Conservation (phyloP, 768 basidiomycete genomes). For the Amanita inopinata region DNA sequence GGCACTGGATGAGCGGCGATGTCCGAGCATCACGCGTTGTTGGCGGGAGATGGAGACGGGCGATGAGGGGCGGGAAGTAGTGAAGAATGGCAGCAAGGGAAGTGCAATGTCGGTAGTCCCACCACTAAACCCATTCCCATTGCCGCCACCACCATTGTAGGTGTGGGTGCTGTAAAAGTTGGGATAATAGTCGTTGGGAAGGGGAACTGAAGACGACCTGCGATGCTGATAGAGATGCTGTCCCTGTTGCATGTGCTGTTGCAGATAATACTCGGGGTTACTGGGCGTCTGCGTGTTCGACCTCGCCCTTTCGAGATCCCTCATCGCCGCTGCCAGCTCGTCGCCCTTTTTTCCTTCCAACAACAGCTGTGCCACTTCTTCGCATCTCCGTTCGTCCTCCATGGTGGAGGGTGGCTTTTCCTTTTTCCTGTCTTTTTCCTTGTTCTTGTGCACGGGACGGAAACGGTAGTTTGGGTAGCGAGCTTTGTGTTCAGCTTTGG, state of each 20-base stretch:
- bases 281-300: conserved; percentile 11
- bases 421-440: conserved; percentile 33
- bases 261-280: conserved; percentile 8
- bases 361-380: conserved; percentile 53
- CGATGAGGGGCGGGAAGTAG: conserved; percentile 32
- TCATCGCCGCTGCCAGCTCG: conserved; percentile 51
- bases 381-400: conserved; percentile 59
- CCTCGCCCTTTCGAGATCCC: conserved; percentile 36
- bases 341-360: conserved; percentile 65
- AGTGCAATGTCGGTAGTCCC: conserved; percentile 29
- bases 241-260: conserved; percentile 9
- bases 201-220: conserved; percentile 55
- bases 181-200: conserved; percentile 31
- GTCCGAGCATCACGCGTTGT: conserved; percentile 30
- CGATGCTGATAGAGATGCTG: conserved; percentile 30
- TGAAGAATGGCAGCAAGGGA: conserved; percentile 33
- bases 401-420: conserved; percentile 28
- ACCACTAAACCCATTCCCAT: no score
- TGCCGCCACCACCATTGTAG: no score
- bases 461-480: conserved; percentile 60
- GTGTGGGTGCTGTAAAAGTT: conserved; percentile 36
- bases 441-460: conserved; percentile 45
- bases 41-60: conserved; percentile 37
- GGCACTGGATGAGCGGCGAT: conserved; percentile 41
- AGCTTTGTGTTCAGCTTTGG: conserved; percentile 62